These are phyloP conservation scores for Sphagnum contortum DNA, from an alignment of 225 moss, liverwort and hornwort genomes.

Conservation along the genomic window DNA sequence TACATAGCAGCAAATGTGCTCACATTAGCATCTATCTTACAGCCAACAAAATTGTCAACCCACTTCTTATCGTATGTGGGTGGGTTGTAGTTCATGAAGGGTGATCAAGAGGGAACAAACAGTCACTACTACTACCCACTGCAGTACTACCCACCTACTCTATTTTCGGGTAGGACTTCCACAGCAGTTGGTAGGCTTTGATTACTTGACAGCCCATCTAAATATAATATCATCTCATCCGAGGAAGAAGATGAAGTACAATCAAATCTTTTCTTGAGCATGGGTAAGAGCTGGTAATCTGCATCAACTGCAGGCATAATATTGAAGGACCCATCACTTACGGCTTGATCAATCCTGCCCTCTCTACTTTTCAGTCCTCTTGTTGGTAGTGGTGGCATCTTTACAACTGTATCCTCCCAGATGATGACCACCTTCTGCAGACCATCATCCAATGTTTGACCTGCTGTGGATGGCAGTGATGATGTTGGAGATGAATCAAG, in stretches of 20 bases:
- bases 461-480: neutral
- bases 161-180: too few relatives aligned
- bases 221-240: too few relatives aligned
- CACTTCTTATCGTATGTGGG: constrained; percentile 15
- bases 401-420: too few relatives aligned
- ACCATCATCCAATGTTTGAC: constrained; percentile 11
- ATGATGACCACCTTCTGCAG: constrained; percentile 2
- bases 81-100: constrained; percentile 13
- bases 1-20: constrained; percentile 13
- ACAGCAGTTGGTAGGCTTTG: too few relatives aligned
- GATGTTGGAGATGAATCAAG: too few relatives aligned
- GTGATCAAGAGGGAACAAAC: neutral
- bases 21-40: constrained; percentile 36
- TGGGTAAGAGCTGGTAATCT: constrained; percentile 29
- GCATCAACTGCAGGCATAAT: constrained; percentile 45
- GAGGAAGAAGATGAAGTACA: constrained; percentile 10
- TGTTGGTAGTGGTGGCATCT: too few relatives aligned
- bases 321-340: constrained; percentile 1
- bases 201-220: neutral
- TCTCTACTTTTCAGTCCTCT: too few relatives aligned
- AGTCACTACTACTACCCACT: too few relatives aligned
- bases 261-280: constrained; percentile 39
- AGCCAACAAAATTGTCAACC: constrained; percentile 36
- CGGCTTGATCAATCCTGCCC: too few relatives aligned
- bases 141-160: neutral